Evolutionary conservation across 306 rosid genomes (phyloP), one percentile per base, ranked within the genome.

Genomic region (Vigna radiata): DNA sequence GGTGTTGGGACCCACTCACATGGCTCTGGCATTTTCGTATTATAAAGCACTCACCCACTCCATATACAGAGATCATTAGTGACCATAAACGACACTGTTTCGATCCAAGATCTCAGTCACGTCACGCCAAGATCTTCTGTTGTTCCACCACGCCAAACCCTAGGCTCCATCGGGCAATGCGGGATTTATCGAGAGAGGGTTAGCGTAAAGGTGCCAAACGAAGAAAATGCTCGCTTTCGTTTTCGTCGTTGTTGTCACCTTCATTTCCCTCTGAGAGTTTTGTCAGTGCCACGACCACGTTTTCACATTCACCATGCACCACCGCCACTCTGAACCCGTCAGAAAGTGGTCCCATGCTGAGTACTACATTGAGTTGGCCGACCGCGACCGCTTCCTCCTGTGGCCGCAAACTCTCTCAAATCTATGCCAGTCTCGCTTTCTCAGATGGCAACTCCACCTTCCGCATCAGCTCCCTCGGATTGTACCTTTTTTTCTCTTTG

Each of bases 381-480:
- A 19, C 21, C 21, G 21, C 21, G 21, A 19, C 73, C 96, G 94
- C 87, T 79, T 86, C 84, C 85, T 91, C 72, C 93, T n/a, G 93
- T 43, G 91, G 95, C 77, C 91, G 93, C 61, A 87, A 85, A 64
- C 91, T 90, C 68, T 84, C 88, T 21, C 84, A 84, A 62, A 46
- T 79, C n/a, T 84, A 81, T 76, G 75, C 84, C 8, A 90, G 87
- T 1, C 95, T 94, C 4, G 85, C 94, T 4, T 91, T 94, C 89
- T 84, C 91, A 41, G 91, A 89, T 36, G 98, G 93, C 50, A 91
- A 91, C 82, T 76, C 96, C 33, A 94, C 96, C 50, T 55, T 89
- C 60, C 87, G 85, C 68, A 89, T 94, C 83, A 91, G 81, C 83
- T 91, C 97, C 11, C 85, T 92, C 27, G 96, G 96, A 85, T 94